A percentile compares a stretch with the other conserved stretches of the same genome.
phyloP scores from a whole-genome alignment of 2,329 filamentous ascomycete genomes.

The Sclerotinia sclerotiorum region DNA sequence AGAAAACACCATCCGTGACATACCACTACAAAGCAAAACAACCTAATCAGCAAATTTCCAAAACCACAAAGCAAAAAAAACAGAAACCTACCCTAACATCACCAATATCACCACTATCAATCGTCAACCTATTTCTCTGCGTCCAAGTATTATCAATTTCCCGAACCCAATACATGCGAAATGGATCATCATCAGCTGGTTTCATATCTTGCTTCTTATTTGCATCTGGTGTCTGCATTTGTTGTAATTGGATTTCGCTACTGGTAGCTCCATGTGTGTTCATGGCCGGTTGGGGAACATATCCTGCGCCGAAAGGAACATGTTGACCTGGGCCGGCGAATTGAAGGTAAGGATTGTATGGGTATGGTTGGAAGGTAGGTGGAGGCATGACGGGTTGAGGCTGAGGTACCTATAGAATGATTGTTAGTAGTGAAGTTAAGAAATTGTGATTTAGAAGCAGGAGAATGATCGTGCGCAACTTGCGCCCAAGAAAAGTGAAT shows the following conservation, averaged over 20 bases:
- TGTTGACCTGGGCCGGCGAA: conserved; percentile 20
- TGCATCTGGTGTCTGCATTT: conserved; percentile 33
- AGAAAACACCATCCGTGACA: conserved; percentile 58
- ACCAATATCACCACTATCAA: conserved; percentile 55
- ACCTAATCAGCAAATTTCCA: not conserved
- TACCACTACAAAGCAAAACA: conserved; percentile 51
- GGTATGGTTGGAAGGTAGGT: conserved; percentile 17
- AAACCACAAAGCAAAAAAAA: not conserved
- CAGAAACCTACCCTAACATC: conserved; percentile 44
- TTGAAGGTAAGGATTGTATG: not conserved
- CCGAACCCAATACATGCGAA: conserved; percentile 60
- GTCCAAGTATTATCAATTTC: conserved; percentile 62
- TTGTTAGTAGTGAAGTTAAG: not conserved
- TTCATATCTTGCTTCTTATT: conserved; percentile 56
- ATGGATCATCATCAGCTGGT: conserved; percentile 59
- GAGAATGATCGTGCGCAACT: not conserved
- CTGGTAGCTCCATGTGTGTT: conserved; percentile 29
- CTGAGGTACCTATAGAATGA: not conserved
- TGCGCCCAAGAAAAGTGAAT: not conserved
- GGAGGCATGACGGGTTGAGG: conserved; percentile 5
- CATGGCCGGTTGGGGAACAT: conserved; percentile 29
- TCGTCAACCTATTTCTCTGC: conserved; percentile 58
- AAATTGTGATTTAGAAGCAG: not conserved
- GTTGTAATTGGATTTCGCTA: conserved; percentile 32
- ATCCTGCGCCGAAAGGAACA: conserved; percentile 20